Base-by-base conservation (phyloP, 352 stramenopile genomes). In the Phytophthora ramorum region DNA sequence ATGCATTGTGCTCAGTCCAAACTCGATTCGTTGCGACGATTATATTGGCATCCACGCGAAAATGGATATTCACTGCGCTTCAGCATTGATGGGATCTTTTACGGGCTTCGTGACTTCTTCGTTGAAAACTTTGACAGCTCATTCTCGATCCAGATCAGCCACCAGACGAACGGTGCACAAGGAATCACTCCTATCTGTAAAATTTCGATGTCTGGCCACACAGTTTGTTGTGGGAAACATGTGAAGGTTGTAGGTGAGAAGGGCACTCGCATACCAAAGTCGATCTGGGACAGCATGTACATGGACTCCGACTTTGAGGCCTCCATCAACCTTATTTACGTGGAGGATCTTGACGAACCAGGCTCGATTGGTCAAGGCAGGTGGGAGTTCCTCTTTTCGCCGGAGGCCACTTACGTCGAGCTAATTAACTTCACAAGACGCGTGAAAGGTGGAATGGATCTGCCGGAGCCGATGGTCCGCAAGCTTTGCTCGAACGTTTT, bases 31-130 rank as follows among this genome's bases (percentile, higher is more conserved):
- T 69, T 94, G 6, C 81, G 88, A 28, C 76, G 84, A 14, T 67
- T 81, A 35, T 90, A 81, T 40, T 94, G 83, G 83, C 84, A 92
- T 43, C 84, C 82, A 34, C 73, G 79, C 0, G 84, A 90, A 53
- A 93, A 89, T 54, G 59, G 83, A 45, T 94, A 94, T 66, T 84
- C 85, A 2, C 66, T 92, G 32, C 84, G 86, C 22, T 90, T 90
- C 53, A 94, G 84, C 45, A 83, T 92, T 19, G 83, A 90, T 37
- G 86, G 86, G 9, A 90, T 94, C 26, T 94, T 90, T 58, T 91
- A 92, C 63, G 83, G 86, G 1, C 64, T 92, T 12, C 80, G 82
- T 1, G 81, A 92, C 28, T 92, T 94, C 54, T 80, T 80, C 14
- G 63, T 94, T 16, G 83, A 94, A 58, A 78, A 64, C 12, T 79